A percentile compares a stretch with the other conserved stretches of the same genome.
Conservation (phyloP, 495 filamentous ascomycete genomes). For the Penicillium bialowiezense region DNA sequence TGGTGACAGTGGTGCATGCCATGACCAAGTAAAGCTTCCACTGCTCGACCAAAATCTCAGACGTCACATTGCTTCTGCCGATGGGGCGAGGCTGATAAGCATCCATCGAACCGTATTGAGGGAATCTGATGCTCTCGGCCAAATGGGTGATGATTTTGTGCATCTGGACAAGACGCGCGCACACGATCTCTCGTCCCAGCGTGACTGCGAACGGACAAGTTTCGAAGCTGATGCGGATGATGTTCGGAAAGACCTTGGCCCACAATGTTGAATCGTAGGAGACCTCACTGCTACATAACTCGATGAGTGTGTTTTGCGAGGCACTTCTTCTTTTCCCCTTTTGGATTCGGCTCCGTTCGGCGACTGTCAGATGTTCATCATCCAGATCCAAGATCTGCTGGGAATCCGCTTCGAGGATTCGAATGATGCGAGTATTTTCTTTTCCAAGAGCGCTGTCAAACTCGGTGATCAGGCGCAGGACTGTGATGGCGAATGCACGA, state of each 20-base stretch:
- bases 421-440: slow-evolving; percentile 75
- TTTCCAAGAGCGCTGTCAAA: slow-evolving; percentile 89
- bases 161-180: slow-evolving; percentile 87
- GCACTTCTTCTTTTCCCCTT: slow-evolving; percentile 84
- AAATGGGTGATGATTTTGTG: slow-evolving; percentile 75
- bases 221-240: slow-evolving; percentile 87
- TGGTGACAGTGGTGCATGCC: slow-evolving; percentile 91
- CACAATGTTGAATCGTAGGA: slow-evolving; percentile 93
- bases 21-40: slow-evolving; percentile 99
- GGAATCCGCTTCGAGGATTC: slow-evolving; percentile 87
- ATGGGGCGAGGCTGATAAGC: slow-evolving; percentile 36
- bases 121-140: slow-evolving; percentile 67
- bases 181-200: slow-evolving; percentile 86
- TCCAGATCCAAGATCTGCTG: slow-evolving; percentile 86
- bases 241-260: slow-evolving; percentile 96
- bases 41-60: slow-evolving; percentile 89
- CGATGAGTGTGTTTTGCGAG: slow-evolving; percentile 80
- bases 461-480: slow-evolving; percentile 86
- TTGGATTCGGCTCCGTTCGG: slow-evolving; percentile 88
- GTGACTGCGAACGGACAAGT: slow-evolving; percentile 87
- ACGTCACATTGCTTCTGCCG: slow-evolving; percentile 67
- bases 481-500: slow-evolving; percentile 84
- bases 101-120: slow-evolving; percentile 59
- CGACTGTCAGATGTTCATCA: slow-evolving; percentile 87
- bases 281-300: slow-evolving; percentile 92